A percentile compares a stretch with the other conserved stretches of the same genome.
Conservation (phyloP, 805 yeast species). For the Candida taoyuanica region DNA sequence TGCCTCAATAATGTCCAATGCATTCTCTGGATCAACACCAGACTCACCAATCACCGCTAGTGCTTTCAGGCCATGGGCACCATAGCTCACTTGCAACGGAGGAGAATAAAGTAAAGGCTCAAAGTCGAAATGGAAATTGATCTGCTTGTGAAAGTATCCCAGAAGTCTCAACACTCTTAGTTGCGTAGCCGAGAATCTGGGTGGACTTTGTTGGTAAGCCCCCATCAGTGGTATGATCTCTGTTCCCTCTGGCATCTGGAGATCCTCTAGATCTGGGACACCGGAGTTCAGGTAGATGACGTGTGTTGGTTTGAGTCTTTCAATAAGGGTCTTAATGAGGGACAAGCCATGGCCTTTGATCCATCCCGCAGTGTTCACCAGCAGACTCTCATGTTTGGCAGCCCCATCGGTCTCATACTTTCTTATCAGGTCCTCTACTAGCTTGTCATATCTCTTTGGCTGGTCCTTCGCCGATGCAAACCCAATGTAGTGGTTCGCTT, state of each 20-base stretch:
- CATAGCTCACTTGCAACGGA: conserved; percentile 40
- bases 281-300: conserved; percentile 51
- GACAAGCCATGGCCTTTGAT: conserved; percentile 80
- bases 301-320: conserved; percentile 46
- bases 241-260: conserved; percentile 25
- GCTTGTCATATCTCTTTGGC: conserved; percentile 50
- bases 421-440: conserved; percentile 38
- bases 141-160: conserved; percentile 47
- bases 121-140: conserved; percentile 33
- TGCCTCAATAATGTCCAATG: conserved; percentile 33
- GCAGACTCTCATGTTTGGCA: conserved; percentile 30
- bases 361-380: conserved; percentile 89
- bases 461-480: conserved; percentile 62
- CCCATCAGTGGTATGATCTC: conserved; percentile 36
- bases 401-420: conserved; percentile 30
- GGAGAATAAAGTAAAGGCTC: conserved; percentile 35
- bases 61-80: conserved; percentile 34
- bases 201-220: conserved; percentile 18
- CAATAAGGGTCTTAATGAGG: conserved; percentile 43
- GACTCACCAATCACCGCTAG: conserved; percentile 32
- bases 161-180: conserved; percentile 47
- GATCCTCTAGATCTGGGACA: conserved; percentile 24
- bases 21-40: conserved; percentile 31
- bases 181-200: conserved; percentile 45
- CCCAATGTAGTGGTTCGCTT: conserved; percentile 47